phyloP scores from a whole-genome alignment of 352 stramenopile genomes.

The Thalassiosira gravida region DNA sequence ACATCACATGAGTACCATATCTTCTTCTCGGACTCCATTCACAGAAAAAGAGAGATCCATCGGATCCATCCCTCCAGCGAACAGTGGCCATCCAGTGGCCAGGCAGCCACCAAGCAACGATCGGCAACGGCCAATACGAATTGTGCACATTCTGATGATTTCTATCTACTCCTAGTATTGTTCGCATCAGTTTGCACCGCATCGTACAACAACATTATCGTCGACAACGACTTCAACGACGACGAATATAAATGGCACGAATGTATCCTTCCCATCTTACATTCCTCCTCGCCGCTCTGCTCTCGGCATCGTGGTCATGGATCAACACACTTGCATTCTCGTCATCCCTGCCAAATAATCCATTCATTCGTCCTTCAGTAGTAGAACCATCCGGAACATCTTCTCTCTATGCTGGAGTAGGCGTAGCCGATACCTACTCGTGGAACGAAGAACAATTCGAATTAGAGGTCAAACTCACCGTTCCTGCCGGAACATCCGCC shows the following conservation, averaged over 20 bases:
- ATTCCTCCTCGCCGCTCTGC: background rate
- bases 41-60: too few species aligned
- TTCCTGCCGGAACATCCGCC: constrained; percentile 63
- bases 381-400: constrained; percentile 5
- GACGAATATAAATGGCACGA: background rate
- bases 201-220: background rate
- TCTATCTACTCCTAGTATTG: too few species aligned
- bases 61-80: too few species aligned
- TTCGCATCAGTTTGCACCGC: background rate
- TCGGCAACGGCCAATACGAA: too few species aligned
- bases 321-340: constrained; percentile 6
- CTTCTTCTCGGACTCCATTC: too few species aligned
- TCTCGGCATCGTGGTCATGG: background rate
- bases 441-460: constrained; percentile 84
- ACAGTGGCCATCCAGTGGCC: too few species aligned
- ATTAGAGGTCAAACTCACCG: constrained; percentile 74
- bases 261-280: background rate
- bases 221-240: too few species aligned
- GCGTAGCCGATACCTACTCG: constrained; percentile 69
- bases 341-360: too few species aligned
- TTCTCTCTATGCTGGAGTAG: constrained; percentile 45
- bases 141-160: too few species aligned
- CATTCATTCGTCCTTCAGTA: background rate
- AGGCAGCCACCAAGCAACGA: too few species aligned
- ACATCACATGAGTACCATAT: too few species aligned